Percentiles rank a stretch among this genome's conserved stretches.
Evolutionary conservation across 2,329 filamentous ascomycete genomes (phyloP).

Genomic region (Alternaria brassicae): DNA sequence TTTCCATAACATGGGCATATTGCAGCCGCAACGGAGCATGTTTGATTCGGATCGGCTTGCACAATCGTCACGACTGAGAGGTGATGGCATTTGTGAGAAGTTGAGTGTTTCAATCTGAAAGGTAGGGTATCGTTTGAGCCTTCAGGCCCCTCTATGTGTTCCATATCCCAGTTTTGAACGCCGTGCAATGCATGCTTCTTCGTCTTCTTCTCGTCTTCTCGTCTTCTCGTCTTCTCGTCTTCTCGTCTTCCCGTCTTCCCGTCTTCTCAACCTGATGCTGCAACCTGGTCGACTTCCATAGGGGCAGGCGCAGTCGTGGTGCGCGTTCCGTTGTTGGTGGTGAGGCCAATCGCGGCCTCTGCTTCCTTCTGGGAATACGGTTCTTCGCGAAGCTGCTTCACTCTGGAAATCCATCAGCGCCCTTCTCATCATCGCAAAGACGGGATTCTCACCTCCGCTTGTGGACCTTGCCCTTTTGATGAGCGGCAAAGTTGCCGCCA

Average conservation of each 20-base stretch:
- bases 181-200: slow-evolving; percentile 40
- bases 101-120: background rate
- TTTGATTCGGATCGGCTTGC: background rate
- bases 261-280: slow-evolving; percentile 24
- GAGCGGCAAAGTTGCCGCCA: slow-evolving; percentile 74
- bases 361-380: slow-evolving; percentile 87
- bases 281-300: slow-evolving; percentile 46
- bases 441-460: slow-evolving; percentile 73
- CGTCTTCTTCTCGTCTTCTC: too few species aligned
- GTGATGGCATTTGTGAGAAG: background rate
- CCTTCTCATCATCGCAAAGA: background rate
- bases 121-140: slow-evolving; percentile 45
- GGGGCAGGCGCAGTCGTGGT: slow-evolving; percentile 34
- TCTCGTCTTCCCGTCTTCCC: too few species aligned
- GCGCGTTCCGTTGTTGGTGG: slow-evolving; percentile 69
- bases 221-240: too few species aligned
- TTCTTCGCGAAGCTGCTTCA: slow-evolving; percentile 82
- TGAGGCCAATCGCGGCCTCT: slow-evolving; percentile 77
- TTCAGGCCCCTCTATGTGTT: slow-evolving; percentile 35
- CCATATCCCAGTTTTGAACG: slow-evolving; percentile 35
- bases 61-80: background rate
- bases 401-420: slow-evolving; percentile 58
- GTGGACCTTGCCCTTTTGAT: slow-evolving; percentile 89
- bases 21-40: background rate
- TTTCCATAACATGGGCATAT: background rate